phyloP scores from a whole-genome alignment of 768 basidiomycete species.

The Boletus subparvulus region DNA sequence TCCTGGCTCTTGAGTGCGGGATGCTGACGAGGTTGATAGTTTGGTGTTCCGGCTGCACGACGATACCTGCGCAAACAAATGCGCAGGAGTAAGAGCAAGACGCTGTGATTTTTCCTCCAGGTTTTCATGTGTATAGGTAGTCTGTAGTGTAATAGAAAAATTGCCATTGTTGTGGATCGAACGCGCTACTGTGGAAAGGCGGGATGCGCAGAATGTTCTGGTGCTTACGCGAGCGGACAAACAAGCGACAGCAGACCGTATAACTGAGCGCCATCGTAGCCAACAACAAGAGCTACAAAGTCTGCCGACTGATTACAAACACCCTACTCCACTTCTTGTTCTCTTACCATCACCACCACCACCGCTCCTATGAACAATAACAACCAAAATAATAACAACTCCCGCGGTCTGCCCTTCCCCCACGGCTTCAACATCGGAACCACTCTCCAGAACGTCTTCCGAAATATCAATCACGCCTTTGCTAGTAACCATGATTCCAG shows the following conservation, averaged over 20 bases:
- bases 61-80: slow-evolving; percentile 45
- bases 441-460: slow-evolving; percentile 30
- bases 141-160: neutral
- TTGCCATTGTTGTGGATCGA: slow-evolving; percentile 10
- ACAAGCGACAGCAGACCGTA: slow-evolving; percentile 15
- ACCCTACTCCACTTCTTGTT: slow-evolving; percentile 11
- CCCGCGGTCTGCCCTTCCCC: slow-evolving; percentile 12
- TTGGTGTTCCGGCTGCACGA: slow-evolving; percentile 60
- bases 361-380: slow-evolving; percentile 17
- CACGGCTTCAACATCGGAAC: slow-evolving; percentile 25
- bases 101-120: slow-evolving; percentile 16
- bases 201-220: slow-evolving; percentile 28
- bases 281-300: neutral
- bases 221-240: slow-evolving; percentile 28
- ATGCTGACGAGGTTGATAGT: slow-evolving; percentile 41
- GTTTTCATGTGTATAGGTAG: neutral
- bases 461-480: slow-evolving; percentile 35
- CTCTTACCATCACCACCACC: slow-evolving; percentile 18
- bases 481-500: slow-evolving; percentile 2
- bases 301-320: slow-evolving; percentile 7
- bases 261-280: neutral
- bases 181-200: slow-evolving; percentile 1
- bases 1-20: neutral
- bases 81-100: slow-evolving; percentile 35
- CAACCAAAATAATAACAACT: slow-evolving; percentile 6